Evolutionary conservation across 352 stramenopile genomes (phyloP).

Genomic region (Blastocystis sp.): DNA sequence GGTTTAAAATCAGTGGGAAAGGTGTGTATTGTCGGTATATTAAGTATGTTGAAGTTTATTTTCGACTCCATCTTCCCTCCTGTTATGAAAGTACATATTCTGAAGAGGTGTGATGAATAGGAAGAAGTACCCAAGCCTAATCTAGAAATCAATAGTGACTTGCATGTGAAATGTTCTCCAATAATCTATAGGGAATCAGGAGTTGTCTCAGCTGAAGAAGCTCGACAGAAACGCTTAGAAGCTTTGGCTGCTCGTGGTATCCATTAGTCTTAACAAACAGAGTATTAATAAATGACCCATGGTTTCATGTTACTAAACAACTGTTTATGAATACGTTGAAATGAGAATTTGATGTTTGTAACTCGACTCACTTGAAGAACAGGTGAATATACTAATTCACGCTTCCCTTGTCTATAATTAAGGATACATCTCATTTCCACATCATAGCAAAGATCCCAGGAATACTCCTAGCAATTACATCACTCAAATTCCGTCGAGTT

Average conservation of each 20-base stretch:
- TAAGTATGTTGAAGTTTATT: background rate
- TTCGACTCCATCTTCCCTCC: slow-evolving; percentile 55
- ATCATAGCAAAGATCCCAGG: slow-evolving; percentile 32
- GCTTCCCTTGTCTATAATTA: slow-evolving; percentile 42
- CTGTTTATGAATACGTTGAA: background rate
- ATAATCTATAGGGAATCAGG: slow-evolving; percentile 14
- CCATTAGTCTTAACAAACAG: slow-evolving; percentile 30
- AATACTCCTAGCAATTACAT: slow-evolving; percentile 14
- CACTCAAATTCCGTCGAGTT: slow-evolving; percentile 8
- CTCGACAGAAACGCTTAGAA: slow-evolving; percentile 24
- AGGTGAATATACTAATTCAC: slow-evolving; percentile 50
- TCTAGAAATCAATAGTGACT: background rate
- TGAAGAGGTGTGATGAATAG: background rate
- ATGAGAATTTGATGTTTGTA: background rate
- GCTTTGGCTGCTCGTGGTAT: background rate
- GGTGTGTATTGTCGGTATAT: background rate
- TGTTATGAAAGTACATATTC: background rate
- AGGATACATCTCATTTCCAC: background rate
- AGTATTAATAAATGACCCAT: slow-evolving; percentile 47
- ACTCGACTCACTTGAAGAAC: slow-evolving; percentile 47
- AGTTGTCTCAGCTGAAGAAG: background rate
- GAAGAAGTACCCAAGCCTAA: background rate
- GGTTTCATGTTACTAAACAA: background rate
- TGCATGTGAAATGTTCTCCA: background rate
- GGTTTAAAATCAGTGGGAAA: background rate